These are phyloP conservation scores for Clonostachys rhizophaga DNA, from an alignment of 2,329 filamentous ascomycete species.

Conservation along the genomic window DNA sequence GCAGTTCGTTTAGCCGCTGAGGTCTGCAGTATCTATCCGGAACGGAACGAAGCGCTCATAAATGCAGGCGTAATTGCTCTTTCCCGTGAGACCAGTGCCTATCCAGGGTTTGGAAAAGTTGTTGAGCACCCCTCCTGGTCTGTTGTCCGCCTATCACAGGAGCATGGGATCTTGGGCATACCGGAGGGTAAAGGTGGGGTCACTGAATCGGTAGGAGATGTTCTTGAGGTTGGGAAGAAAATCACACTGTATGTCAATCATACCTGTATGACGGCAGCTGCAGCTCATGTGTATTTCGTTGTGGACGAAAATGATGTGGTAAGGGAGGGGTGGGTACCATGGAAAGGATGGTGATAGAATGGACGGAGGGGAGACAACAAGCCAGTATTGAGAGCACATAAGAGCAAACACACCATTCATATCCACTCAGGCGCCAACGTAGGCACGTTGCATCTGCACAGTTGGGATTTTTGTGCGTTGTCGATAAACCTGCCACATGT, in stretches of 20 bases:
- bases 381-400: too few species aligned
- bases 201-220: slow-evolving; percentile 6
- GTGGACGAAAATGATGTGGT: slow-evolving; percentile 25
- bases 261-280: slow-evolving; percentile 28
- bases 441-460: too few species aligned
- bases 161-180: slow-evolving; percentile 26
- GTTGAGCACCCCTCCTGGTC: slow-evolving; percentile 19
- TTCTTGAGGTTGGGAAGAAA: slow-evolving; percentile 23
- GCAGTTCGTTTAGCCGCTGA: slow-evolving; percentile 22
- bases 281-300: slow-evolving; percentile 26
- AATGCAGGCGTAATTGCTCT: slow-evolving; percentile 27
- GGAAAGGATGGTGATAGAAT: slow-evolving; percentile 18
- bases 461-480: too few species aligned
- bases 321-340: slow-evolving; percentile 26
- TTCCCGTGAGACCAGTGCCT: slow-evolving; percentile 23
- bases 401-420: too few species aligned
- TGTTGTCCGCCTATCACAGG: slow-evolving; percentile 26
- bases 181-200: background rate
- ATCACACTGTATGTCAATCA: slow-evolving; percentile 23
- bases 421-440: too few species aligned
- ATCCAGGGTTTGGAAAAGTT: slow-evolving; percentile 19
- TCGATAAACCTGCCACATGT: too few species aligned
- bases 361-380: too few species aligned
- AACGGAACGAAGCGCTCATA: slow-evolving; percentile 28
- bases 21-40: slow-evolving; percentile 29